Evolutionary conservation across 257 asterid genomes (phyloP).

Genomic region (Jacaranda copaia): DNA sequence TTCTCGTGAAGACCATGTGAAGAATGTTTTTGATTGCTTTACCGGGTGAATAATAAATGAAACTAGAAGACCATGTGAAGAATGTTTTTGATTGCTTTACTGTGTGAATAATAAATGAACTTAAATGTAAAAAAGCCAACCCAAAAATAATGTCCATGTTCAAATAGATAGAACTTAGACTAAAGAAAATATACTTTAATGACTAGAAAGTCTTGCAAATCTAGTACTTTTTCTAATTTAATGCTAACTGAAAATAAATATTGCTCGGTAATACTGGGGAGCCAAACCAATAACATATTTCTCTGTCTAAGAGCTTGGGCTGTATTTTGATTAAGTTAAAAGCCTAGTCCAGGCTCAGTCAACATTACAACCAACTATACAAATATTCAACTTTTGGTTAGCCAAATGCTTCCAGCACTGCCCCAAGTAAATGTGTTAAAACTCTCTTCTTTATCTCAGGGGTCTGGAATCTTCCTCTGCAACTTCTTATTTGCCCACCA

Average conservation of each 20-base stretch:
- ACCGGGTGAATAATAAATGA: neutral
- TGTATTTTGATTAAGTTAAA: neutral
- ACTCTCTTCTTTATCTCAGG: neutral
- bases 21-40: neutral
- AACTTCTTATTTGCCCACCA: neutral
- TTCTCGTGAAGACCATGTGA: conserved; percentile 4
- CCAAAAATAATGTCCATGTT: too few relatives aligned
- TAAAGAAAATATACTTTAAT: conserved; percentile 3
- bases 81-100: neutral
- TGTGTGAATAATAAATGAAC: neutral
- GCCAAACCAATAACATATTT: neutral
- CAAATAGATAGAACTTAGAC: neutral
- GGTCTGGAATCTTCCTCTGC: neutral
- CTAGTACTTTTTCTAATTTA: too few relatives aligned
- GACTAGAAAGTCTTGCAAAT: conserved; percentile 1
- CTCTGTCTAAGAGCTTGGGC: neutral
- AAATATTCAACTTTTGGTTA: neutral
- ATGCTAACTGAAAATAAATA: neutral
- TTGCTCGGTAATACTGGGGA: neutral
- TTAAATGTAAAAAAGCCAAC: neutral
- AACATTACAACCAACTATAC: neutral
- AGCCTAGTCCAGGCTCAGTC: neutral
- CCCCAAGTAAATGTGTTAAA: neutral
- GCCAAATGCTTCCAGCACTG: neutral
- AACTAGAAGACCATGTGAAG: neutral